A percentile compares a stretch with the other conserved stretches of the same genome.
These are phyloP conservation scores for Martiniozyma asiatica DNA, from an alignment of 1,139 yeast genomes.

Conservation along the genomic window DNA sequence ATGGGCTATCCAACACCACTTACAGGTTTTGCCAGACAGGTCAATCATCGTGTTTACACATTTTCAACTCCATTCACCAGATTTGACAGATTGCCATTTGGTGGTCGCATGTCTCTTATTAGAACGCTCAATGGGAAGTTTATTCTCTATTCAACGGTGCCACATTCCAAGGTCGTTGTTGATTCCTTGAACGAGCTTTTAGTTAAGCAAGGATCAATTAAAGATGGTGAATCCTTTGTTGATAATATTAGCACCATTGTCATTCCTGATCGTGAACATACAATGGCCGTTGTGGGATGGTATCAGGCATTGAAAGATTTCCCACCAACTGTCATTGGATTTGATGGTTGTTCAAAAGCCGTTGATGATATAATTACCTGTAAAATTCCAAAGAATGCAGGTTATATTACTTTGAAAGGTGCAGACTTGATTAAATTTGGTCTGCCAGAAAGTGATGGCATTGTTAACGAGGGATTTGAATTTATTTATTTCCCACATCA, in stretches of 20 bases:
- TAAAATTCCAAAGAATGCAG: conserved; percentile 22
- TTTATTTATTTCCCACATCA: conserved; percentile 46
- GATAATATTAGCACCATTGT: conserved; percentile 31
- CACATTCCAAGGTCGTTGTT: conserved; percentile 37
- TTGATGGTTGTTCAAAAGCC: conserved; percentile 19
- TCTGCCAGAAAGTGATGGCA: conserved; percentile 10
- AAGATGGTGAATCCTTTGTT: conserved; percentile 25
- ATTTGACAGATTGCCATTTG: conserved; percentile 34
- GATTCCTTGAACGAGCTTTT: conserved; percentile 25
- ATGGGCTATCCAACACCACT: conserved; percentile 25
- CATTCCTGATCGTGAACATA: conserved; percentile 44
- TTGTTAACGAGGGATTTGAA: conserved; percentile 29
- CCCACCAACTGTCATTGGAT: conserved; percentile 1
- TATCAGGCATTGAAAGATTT: conserved; percentile 1
- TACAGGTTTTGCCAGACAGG: conserved; percentile 32
- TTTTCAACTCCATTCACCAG: conserved; percentile 39
- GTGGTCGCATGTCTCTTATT: conserved; percentile 46
- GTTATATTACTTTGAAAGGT: conserved; percentile 20
- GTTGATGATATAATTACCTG: conserved; percentile 27
- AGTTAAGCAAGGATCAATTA: conserved; percentile 14
- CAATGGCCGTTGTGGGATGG: conserved; percentile 27
- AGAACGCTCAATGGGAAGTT: conserved; percentile 26
- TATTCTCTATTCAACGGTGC: conserved; percentile 51
- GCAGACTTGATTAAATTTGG: conserved; percentile 14
- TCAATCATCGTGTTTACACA: conserved; percentile 35